Percentiles rank a stretch among this genome's conserved stretches.
Conservation (phyloP, 1,139 yeast genomes). For the Magnusiomyces clavatus region DNA sequence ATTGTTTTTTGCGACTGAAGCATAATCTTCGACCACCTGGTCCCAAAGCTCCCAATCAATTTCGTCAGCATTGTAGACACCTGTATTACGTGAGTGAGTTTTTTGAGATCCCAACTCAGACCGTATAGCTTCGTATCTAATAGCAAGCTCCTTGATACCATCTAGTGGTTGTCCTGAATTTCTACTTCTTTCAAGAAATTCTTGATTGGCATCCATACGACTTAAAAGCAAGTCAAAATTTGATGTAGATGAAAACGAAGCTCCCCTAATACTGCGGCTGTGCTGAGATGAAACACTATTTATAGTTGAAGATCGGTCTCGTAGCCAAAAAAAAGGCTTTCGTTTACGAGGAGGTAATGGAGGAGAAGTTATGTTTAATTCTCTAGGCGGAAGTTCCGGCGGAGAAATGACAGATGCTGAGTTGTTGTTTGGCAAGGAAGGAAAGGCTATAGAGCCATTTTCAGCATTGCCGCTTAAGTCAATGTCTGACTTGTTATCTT, state of each 20-base stretch:
- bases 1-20: conserved; percentile 52
- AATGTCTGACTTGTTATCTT: not conserved
- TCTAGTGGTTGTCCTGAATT: not conserved
- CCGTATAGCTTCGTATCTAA: conserved; percentile 42
- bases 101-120: conserved; percentile 17
- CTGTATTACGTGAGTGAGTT: not conserved
- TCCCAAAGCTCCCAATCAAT: conserved; percentile 68
- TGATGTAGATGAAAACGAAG: conserved; percentile 24
- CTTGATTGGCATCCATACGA: conserved; percentile 43
- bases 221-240: conserved; percentile 43
- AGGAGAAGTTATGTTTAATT: conserved; percentile 15
- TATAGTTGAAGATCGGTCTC: conserved; percentile 32
- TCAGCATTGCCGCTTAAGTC: not conserved
- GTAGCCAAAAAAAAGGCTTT: conserved; percentile 30
- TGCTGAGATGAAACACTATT: conserved; percentile 33
- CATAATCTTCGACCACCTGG: conserved; percentile 64
- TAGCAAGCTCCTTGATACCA: conserved; percentile 6
- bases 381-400: conserved; percentile 15
- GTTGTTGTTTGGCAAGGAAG: not conserved
- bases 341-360: conserved; percentile 29
- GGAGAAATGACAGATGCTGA: conserved; percentile 3
- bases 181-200: conserved; percentile 42
- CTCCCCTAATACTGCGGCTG: conserved; percentile 20
- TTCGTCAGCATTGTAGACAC: conserved; percentile 15
- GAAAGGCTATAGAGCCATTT: not conserved